Conservation (phyloP, 495 filamentous ascomycete genomes). For the Choiromyces venosus region DNA sequence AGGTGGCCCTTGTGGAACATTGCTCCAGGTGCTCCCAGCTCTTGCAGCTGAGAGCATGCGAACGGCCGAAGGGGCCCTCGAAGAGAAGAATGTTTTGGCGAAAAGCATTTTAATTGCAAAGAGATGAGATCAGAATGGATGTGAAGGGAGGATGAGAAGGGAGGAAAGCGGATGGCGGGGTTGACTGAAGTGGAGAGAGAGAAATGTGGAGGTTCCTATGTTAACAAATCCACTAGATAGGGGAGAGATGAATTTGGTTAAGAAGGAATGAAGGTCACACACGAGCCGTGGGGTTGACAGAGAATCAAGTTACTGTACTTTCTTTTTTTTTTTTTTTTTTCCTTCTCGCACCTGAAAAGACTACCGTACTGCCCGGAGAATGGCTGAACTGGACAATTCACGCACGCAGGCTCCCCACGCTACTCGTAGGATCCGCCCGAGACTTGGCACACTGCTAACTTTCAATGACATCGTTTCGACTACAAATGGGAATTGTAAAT, state of each 20-base stretch:
- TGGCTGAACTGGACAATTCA: too few relatives aligned
- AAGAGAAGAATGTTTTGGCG: constrained; percentile 50
- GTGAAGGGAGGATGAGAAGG: background rate
- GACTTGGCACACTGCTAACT: too few relatives aligned
- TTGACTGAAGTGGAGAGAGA: background rate
- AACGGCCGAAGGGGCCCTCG: constrained; percentile 50
- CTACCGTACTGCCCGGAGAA: too few relatives aligned
- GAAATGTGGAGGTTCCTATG: background rate
- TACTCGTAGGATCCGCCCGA: too few relatives aligned
- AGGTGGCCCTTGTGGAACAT: constrained; percentile 86
- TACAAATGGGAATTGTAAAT: too few relatives aligned
- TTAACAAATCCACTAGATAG: background rate
- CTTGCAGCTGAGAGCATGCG: constrained; percentile 54
- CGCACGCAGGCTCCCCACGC: too few relatives aligned
- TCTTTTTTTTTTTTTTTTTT: background rate
- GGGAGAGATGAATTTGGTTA: background rate
- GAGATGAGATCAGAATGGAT: background rate
- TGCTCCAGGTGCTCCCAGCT: constrained; percentile 77
- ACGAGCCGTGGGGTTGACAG: background rate
- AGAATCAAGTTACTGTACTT: background rate
- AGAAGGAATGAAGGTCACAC: background rate
- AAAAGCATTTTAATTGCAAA: constrained; percentile 49
- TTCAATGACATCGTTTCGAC: too few relatives aligned
- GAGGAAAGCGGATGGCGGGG: background rate
- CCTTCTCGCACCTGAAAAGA: background rate